Evolutionary conservation across 495 filamentous ascomycete species (phyloP), one percentile per base, ranked within the genome.

Genomic region (Xylaria curta): DNA sequence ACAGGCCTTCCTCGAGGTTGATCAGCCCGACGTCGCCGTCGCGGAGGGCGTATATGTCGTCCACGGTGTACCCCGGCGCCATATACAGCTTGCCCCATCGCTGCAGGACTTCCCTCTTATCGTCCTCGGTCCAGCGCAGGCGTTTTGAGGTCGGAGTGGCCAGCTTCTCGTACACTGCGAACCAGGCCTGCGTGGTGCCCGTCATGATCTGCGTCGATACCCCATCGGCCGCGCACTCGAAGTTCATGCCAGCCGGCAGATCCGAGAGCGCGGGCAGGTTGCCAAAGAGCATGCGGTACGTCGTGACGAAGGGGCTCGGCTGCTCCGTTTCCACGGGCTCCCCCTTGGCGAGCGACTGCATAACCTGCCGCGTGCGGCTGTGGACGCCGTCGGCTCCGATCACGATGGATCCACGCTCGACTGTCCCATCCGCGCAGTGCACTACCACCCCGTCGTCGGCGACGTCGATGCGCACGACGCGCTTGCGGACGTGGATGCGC

Each of bases 311-410:
- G 3, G 81, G 79, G 17, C 69, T 79, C 28, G 75, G 75, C 1
- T 40, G 38, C 19, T 73, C 31, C 9, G 70, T 60, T 17, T 78
- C 69, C 6, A 71, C 73, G 66, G 77, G 42, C 49, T 51, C n/a
- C 38, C 76, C 74, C 36, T 78, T 56, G 6, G 77, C 80, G 59
- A 81, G 71, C 7, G 76, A 70, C 76, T 82, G 81, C 71, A 88
- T 81, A 60, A 79, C 79, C 21, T 81, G 72, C 4, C 86, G 81
- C 13, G 83, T 79, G 9, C 80, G 78, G 60, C 82, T 85, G 73
- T 86, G 82, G 40, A 85, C 82, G 24, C 88, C 87, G 73, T 89
- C 88, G 15, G 82, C 84, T 5, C 86, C 88, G 26, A 89, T 76
- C 36, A 90, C 82, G 42, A 89, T 77, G 66, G 81, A 80, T 4